Percentiles rank a stretch among this genome's conserved stretches.
Conservation (phyloP, 1,284 basidiomycete species). For the Schizophyllum commune region DNA sequence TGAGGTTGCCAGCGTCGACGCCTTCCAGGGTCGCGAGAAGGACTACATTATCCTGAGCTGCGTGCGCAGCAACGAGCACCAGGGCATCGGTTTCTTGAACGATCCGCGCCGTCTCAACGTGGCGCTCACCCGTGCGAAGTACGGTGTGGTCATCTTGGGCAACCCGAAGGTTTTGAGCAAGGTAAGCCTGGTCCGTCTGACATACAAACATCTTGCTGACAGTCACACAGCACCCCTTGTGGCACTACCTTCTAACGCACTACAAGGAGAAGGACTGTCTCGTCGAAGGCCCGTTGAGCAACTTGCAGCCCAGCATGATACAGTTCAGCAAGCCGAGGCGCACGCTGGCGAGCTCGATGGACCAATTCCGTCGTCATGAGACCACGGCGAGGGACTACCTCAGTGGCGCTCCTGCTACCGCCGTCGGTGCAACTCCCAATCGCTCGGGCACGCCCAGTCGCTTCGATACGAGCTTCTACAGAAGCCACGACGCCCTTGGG, state of each 20-base stretch:
- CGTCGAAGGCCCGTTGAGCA: slow-evolving; percentile 95
- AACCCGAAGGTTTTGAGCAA: slow-evolving; percentile 99
- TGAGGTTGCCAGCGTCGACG: slow-evolving; percentile 97
- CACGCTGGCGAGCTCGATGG: slow-evolving; percentile 78
- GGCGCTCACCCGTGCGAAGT: slow-evolving; percentile 94
- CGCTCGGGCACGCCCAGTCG: slow-evolving; percentile 82
- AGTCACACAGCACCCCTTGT: slow-evolving; percentile 77
- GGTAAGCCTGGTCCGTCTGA: slow-evolving; percentile 38
- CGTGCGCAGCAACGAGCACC: slow-evolving; percentile 99
- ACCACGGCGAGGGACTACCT: slow-evolving; percentile 74
- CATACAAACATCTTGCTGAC: slow-evolving; percentile 10
- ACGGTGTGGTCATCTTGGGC: slow-evolving; percentile 95
- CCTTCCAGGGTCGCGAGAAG: slow-evolving; percentile 99
- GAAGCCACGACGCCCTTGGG: slow-evolving; percentile 88
- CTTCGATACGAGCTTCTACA: slow-evolving; percentile 92
- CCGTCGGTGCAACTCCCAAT: slow-evolving; percentile 36
- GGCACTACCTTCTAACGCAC: slow-evolving; percentile 97
- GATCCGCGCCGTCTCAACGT: slow-evolving; percentile 97
- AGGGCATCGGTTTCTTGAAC: slow-evolving; percentile 98
- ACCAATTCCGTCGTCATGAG: slow-evolving; percentile 86
- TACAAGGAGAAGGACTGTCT: slow-evolving; percentile 95
- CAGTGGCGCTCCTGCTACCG: slow-evolving; percentile 24
- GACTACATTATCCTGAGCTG: slow-evolving; percentile 99
- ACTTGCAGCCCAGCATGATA: slow-evolving; percentile 97
- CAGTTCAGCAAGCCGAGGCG: slow-evolving; percentile 96